These are phyloP conservation scores for Euphorbia lathyris DNA, from an alignment of 345 rosid species.

Conservation along the genomic window DNA sequence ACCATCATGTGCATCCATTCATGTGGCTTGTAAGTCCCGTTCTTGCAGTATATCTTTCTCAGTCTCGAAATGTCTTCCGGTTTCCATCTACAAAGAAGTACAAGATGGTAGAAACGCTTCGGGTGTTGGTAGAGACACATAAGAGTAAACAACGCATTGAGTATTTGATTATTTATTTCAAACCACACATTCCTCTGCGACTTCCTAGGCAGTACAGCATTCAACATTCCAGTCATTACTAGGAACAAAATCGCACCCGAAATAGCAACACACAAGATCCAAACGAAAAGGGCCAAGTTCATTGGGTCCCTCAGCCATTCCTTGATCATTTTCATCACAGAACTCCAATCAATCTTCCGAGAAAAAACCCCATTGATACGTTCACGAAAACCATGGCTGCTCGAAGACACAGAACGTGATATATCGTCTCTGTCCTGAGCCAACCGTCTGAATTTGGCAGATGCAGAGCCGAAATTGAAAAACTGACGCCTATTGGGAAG, in stretches of 20 bases:
- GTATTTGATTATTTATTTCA: slow-evolving; percentile 91
- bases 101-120: slow-evolving; percentile 75
- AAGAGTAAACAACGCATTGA: slow-evolving; percentile 83
- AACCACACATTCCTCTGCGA: slow-evolving; percentile 79
- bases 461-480: slow-evolving; percentile 64
- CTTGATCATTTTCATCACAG: slow-evolving; percentile 50
- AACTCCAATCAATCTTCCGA: slow-evolving; percentile 63
- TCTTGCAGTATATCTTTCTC: slow-evolving; percentile 78
- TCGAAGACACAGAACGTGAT: slow-evolving; percentile 59
- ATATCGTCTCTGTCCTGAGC: slow-evolving; percentile 61
- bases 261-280: slow-evolving; percentile 72
- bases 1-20: slow-evolving; percentile 92
- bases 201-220: slow-evolving; percentile 58
- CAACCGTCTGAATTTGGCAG: slow-evolving; percentile 56
- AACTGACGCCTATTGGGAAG: slow-evolving; percentile 39
- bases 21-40: slow-evolving; percentile 81
- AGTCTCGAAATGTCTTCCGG: slow-evolving; percentile 58
- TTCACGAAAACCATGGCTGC: slow-evolving; percentile 48
- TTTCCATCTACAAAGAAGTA: slow-evolving; percentile 78
- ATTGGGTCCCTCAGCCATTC: slow-evolving; percentile 77
- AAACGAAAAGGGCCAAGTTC: slow-evolving; percentile 74
- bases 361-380: slow-evolving; percentile 53
- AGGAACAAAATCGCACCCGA: slow-evolving; percentile 92
- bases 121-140: slow-evolving; percentile 97
- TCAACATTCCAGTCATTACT: slow-evolving; percentile 96